Conservation (phyloP, 352 stramenopile genomes). For the Hyaloperonospora brassicae region DNA sequence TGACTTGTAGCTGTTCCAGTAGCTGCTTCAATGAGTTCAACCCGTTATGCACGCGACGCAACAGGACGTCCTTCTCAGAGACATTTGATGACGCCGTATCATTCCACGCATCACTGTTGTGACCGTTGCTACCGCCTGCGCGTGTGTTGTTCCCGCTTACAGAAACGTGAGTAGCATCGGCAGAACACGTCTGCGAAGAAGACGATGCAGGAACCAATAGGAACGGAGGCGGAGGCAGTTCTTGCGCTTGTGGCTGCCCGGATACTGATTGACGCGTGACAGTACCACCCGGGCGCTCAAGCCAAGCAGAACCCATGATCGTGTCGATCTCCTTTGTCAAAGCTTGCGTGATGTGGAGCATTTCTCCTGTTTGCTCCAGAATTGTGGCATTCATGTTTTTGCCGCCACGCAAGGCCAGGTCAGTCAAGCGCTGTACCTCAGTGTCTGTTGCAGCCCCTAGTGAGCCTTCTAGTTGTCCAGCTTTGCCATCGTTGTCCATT, state of each 20-base stretch:
- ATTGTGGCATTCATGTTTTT: constrained; percentile 72
- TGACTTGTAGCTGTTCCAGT: constrained; percentile 70
- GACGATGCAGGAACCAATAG: constrained; percentile 31
- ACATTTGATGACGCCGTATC: constrained; percentile 7
- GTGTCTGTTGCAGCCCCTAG: constrained; percentile 23
- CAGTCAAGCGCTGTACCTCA: constrained; percentile 58
- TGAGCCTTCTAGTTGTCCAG: constrained; percentile 5
- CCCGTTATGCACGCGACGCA: constrained; percentile 49
- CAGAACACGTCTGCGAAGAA: constrained; percentile 30
- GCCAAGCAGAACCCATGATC: constrained; percentile 31
- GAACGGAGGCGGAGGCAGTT: constrained; percentile 31
- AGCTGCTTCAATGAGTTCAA: constrained; percentile 63
- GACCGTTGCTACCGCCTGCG: constrained; percentile 13
- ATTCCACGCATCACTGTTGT: constrained; percentile 10
- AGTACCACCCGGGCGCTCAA: constrained; percentile 1
- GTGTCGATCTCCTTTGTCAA: constrained; percentile 42
- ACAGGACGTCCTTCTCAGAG: constrained; percentile 34
- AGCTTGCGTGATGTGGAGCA: constrained; percentile 53
- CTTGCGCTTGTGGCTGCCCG: constrained; percentile 10
- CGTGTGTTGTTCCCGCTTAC: constrained; percentile 18
- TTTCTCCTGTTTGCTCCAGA: constrained; percentile 69
- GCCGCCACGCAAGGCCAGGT: constrained; percentile 56
- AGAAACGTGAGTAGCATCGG: constrained; percentile 26
- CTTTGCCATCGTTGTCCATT: constrained; percentile 18
- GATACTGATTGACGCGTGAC: constrained; percentile 2